These are phyloP conservation scores for Citrullus colocynthis DNA, from an alignment of 306 rosid species.

Conservation along the genomic window DNA sequence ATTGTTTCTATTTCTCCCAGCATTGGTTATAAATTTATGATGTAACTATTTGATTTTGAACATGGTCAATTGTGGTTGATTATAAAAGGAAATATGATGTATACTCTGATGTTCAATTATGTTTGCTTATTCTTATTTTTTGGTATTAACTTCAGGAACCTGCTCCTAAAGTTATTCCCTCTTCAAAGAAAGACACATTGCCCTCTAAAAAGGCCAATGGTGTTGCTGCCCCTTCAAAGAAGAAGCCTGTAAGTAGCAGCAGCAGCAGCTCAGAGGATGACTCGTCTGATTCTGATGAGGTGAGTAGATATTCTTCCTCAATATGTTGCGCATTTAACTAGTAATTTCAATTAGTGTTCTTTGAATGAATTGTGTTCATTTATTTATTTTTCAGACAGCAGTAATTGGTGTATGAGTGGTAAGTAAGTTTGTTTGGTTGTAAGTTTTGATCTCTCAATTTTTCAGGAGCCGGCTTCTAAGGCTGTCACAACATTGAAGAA, in stretches of 20 bases:
- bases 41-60: too few relatives aligned
- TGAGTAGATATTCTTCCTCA: not conserved
- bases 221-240: constrained; percentile 11
- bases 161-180: constrained; percentile 15
- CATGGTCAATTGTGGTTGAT: not conserved
- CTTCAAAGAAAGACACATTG: constrained; percentile 17
- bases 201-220: constrained; percentile 39
- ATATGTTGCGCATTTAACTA: too few relatives aligned
- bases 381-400: too few relatives aligned
- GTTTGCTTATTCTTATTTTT: not conserved
- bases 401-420: not conserved
- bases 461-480: constrained; percentile 30
- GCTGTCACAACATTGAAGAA: constrained; percentile 14
- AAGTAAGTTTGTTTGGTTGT: not conserved
- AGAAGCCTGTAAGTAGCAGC: constrained; percentile 6
- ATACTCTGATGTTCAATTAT: not conserved
- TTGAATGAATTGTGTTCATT: not conserved
- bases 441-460: not conserved
- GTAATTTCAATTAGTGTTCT: too few relatives aligned
- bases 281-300: constrained; percentile 1
- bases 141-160: constrained; percentile 17
- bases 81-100: not conserved
- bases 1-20: not conserved
- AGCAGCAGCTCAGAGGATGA: constrained; percentile 8
- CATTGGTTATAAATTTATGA: not conserved